Evolutionary conservation across 495 filamentous ascomycete genomes (phyloP).

Genomic region (Immersiella caudata): DNA sequence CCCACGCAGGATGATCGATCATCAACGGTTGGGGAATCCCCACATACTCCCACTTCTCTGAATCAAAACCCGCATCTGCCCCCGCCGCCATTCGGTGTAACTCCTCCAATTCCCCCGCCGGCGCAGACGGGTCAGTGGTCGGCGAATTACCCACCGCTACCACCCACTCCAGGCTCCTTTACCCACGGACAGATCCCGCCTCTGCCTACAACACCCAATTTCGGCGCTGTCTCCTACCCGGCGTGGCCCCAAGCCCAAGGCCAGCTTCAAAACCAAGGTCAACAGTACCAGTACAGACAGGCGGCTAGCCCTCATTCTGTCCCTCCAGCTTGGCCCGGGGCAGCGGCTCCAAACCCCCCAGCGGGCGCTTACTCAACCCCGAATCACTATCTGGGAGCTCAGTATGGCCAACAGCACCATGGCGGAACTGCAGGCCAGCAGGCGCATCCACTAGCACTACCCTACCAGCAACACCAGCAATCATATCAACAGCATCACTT

Average conservation of each 20-base stretch:
- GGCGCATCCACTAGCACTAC: slow-evolving; percentile 12
- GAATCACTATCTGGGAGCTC: background rate
- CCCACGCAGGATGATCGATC: background rate
- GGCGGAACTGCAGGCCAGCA: background rate
- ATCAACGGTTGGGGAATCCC: background rate
- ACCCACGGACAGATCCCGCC: background rate
- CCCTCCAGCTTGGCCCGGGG: slow-evolving; percentile 21
- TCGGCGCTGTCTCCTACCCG: slow-evolving; percentile 23
- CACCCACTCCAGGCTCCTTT: no score
- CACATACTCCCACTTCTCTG: background rate
- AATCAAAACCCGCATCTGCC: background rate
- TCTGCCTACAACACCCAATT: slow-evolving; percentile 20
- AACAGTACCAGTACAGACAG: slow-evolving; percentile 24
- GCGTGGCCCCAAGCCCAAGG: slow-evolving; percentile 24
- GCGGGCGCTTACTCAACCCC: background rate
- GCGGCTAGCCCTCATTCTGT: slow-evolving; percentile 10
- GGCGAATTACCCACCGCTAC: background rate
- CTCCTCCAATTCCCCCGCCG: background rate
- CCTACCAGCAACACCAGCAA: background rate
- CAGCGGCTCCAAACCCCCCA: slow-evolving; percentile 25
- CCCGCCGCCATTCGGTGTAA: background rate
- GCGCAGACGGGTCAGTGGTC: background rate
- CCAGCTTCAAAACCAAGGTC: slow-evolving; percentile 19
- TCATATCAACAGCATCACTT: slow-evolving; percentile 14
- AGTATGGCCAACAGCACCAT: slow-evolving; percentile 23